phyloP scores from a whole-genome alignment of 495 filamentous ascomycete genomes.

The Saxispiralis lemnorum region DNA sequence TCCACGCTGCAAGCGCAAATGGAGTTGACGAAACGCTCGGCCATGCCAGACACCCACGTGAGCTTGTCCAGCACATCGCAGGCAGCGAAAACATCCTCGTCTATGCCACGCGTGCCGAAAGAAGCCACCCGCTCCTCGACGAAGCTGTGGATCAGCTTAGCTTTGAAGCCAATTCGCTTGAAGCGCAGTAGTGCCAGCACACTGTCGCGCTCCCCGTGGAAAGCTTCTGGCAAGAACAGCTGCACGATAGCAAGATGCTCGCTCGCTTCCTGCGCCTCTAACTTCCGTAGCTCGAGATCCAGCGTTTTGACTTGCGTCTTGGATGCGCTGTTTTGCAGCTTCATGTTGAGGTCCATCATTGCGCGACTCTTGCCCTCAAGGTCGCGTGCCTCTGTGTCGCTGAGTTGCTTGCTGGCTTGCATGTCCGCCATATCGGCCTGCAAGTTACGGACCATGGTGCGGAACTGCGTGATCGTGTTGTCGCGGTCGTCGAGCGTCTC shows the following conservation, averaged over 20 bases:
- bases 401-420: constrained; percentile 74
- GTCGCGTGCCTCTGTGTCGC: constrained; percentile 79
- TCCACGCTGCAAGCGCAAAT: constrained; percentile 60
- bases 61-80: constrained; percentile 73
- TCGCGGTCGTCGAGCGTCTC: constrained; percentile 69
- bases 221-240: constrained; percentile 79
- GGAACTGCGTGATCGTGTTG: constrained; percentile 72
- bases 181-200: constrained; percentile 72
- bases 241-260: constrained; percentile 77
- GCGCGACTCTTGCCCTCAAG: constrained; percentile 67
- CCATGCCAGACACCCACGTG: constrained; percentile 64
- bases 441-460: constrained; percentile 69
- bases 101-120: constrained; percentile 33
- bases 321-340: constrained; percentile 69
- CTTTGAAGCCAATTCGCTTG: constrained; percentile 77
- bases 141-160: constrained; percentile 57
- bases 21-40: constrained; percentile 62
- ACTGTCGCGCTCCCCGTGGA: constrained; percentile 59
- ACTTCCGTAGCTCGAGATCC: constrained; percentile 67
- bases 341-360: constrained; percentile 92
- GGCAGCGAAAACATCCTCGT: constrained; percentile 59
- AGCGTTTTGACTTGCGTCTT: constrained; percentile 89
- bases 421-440: constrained; percentile 84
- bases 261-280: constrained; percentile 76
- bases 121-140: constrained; percentile 57